Base-by-base conservation (phyloP, 495 filamentous ascomycete genomes). In the Astrocystis sublimbata region DNA sequence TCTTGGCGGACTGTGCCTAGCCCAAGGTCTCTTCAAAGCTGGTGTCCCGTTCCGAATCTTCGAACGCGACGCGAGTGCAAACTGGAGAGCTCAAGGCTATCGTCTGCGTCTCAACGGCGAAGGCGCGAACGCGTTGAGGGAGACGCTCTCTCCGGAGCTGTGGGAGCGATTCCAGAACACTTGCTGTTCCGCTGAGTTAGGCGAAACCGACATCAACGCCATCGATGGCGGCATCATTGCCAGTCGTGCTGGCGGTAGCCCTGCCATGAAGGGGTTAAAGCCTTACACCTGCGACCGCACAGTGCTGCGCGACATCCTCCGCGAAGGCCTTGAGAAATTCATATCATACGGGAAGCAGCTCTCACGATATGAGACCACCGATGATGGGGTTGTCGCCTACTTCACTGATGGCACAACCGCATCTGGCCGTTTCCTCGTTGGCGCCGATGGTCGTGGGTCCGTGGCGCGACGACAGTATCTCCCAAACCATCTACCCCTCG, bases 1-100 rank as follows among this genome's bases (percentile, higher is more conserved):
- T 9, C 75, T 88, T 60, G 83, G 78, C 58, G 85, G 85, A 45
- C 79, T 89, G 12, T 68, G 83, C 5, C 76, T 89, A 8, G 86
- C 85, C 3, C 86, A 88, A 66, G 72, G 78, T 42, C 81, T 88
- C 21, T 75, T 76, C 53, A 79, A 78, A 38, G 42, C 54, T 40
- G 65, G 59, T 30, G 64, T 72, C 7, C 66, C 79, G 1, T 84
- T 79, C 64, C 69, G 68, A 28, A 71, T 88, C 55, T 87, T 83
- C 65, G 86, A 87, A 61, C 77, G 81, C 2, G 84, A 87, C 65
- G 64, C 75, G 46, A 68, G 71, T 56, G 61, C 46, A 6, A 19
- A 50, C 24, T 50, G 46, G 46, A 50, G 46, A 31, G 46, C 46
- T 8, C 46, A 50, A 15, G 46, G 46, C 9, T 50, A 50, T 30